Conservation (phyloP, 1,284 basidiomycete species). For the Nidula niveotomentosa region DNA sequence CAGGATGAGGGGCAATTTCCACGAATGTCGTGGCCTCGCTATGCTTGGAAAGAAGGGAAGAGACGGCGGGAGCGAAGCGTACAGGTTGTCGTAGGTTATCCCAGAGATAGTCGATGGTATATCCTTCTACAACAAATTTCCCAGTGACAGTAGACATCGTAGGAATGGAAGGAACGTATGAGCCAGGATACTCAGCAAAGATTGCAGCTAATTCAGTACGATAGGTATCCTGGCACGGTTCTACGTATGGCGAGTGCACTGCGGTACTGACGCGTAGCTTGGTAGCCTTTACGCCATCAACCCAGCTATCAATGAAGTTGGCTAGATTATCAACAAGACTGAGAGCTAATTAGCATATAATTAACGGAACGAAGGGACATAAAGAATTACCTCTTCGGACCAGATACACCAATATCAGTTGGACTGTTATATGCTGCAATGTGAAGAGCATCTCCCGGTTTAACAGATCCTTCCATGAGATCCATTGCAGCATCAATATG, state of each 20-base stretch:
- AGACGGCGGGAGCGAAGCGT: slow-evolving; percentile 13
- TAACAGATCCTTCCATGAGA: slow-evolving; percentile 3
- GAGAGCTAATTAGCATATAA: no score
- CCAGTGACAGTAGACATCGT: neutral
- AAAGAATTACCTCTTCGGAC: slow-evolving; percentile 19
- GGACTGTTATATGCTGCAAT: slow-evolving; percentile 25
- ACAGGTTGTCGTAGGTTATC: slow-evolving; percentile 20
- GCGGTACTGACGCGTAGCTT: slow-evolving; percentile 27
- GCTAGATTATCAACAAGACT: no score
- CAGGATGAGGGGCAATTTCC: slow-evolving; percentile 35
- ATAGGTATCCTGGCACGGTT: slow-evolving; percentile 24
- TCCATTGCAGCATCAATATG: neutral
- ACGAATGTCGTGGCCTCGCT: slow-evolving; percentile 12
- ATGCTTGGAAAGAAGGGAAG: neutral
- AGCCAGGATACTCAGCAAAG: slow-evolving; percentile 1
- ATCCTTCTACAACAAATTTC: neutral
- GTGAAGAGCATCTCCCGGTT: slow-evolving; percentile 16
- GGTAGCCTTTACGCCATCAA: slow-evolving; percentile 10
- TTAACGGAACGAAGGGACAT: no score
- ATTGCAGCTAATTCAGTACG: slow-evolving; percentile 8
- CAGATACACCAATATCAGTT: slow-evolving; percentile 24
- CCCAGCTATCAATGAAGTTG: no score
- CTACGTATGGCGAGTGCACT: slow-evolving; percentile 33
- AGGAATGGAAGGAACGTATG: neutral
- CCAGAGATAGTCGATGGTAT: slow-evolving; percentile 16